Evolutionary conservation across 2,329 filamentous ascomycete genomes (phyloP).

Genomic region (Graphilbum fragrans): DNA sequence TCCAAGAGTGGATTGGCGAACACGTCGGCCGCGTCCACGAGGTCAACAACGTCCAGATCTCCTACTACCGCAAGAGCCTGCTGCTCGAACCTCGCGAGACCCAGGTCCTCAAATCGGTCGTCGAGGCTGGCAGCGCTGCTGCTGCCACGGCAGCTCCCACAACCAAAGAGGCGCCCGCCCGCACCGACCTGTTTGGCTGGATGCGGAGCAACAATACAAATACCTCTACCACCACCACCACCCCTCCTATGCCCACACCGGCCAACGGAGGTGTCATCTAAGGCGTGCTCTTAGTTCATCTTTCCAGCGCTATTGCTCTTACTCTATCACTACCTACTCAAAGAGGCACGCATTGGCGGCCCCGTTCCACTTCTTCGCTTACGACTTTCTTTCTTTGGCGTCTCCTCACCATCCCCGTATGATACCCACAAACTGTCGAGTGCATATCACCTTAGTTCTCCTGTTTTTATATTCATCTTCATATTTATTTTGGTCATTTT

Average conservation of each 20-base stretch:
- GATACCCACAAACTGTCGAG: not conserved
- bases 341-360: too few relatives aligned
- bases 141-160: not conserved
- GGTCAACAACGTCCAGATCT: conserved; percentile 41
- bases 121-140: conserved; percentile 13
- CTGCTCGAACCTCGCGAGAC: conserved; percentile 65
- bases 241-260: not conserved
- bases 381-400: not conserved
- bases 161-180: not conserved
- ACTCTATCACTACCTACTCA: too few relatives aligned
- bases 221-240: not conserved
- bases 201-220: conserved; percentile 2
- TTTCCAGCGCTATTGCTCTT: too few relatives aligned
- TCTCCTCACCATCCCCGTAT: not conserved
- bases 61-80: conserved; percentile 70
- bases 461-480: too few relatives aligned
- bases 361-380: too few relatives aligned
- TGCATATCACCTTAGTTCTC: too few relatives aligned
- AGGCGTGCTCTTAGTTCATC: too few relatives aligned
- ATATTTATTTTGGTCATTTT: too few relatives aligned
- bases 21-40: conserved; percentile 69
- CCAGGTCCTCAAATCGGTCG: conserved; percentile 15
- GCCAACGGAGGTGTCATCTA: not conserved
- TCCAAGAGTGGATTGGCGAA: conserved; percentile 84
- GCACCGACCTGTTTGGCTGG: conserved; percentile 3